A percentile compares a stretch with the other conserved stretches of the same genome.
These are phyloP conservation scores for Arachnomyces sp. DNA, from an alignment of 2,329 filamentous ascomycete species.

Conservation along the genomic window DNA sequence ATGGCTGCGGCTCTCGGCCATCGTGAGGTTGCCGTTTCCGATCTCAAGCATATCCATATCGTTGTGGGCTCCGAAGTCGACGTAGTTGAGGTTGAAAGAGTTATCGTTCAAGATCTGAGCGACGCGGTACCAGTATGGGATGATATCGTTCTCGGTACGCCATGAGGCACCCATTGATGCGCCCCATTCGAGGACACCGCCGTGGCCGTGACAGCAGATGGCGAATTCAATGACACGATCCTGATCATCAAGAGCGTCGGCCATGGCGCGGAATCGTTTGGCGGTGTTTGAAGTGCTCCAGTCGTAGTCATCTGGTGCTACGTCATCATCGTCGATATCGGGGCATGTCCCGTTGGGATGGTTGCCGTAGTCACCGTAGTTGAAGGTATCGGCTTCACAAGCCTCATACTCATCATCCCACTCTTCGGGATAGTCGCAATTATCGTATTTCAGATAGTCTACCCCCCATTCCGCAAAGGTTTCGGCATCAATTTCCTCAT, in stretches of 20 bases:
- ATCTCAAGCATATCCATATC: constrained; percentile 32
- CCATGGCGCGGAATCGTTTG: constrained; percentile 45
- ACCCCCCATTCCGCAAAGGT: constrained; percentile 49
- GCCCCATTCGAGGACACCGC: constrained; percentile 45
- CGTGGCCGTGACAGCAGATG: constrained; percentile 49
- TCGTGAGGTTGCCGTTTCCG: constrained; percentile 38
- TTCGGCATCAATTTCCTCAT: constrained; percentile 49
- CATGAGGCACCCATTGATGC: constrained; percentile 42
- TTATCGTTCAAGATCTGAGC: constrained; percentile 6
- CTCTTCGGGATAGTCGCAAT: constrained; percentile 40
- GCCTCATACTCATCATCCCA: constrained; percentile 33
- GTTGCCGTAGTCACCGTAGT: too few relatives aligned
- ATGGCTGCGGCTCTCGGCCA: constrained; percentile 36
- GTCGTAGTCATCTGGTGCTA: constrained; percentile 43
- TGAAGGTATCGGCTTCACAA: constrained; percentile 35
- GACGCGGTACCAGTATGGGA: constrained; percentile 15
- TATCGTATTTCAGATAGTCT: constrained; percentile 52
- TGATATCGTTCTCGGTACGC: constrained; percentile 32
- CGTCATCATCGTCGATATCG: constrained; percentile 20
- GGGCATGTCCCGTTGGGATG: constrained; percentile 37
- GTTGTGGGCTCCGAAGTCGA: constrained; percentile 5
- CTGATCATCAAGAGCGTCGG: constrained; percentile 42
- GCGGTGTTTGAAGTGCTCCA: constrained; percentile 44
- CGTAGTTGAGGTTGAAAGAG: constrained; percentile 3
- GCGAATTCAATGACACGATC: constrained; percentile 44